Evolutionary conservation across 176 grass and related monocot species (phyloP).

Genomic region (Avena insularis): DNA sequence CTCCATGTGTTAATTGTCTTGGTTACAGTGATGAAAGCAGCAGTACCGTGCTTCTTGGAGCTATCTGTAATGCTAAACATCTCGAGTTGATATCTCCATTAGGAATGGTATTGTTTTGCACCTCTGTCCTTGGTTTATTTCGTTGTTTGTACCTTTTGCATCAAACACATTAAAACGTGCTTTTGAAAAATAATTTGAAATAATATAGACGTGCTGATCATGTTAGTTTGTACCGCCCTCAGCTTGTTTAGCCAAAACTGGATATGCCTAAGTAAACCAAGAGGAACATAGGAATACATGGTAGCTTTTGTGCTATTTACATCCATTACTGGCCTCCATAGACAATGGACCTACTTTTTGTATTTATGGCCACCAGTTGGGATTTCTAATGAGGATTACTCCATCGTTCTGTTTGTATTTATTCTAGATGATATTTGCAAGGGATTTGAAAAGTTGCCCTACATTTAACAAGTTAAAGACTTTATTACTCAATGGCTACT

Average conservation of each 20-base stretch:
- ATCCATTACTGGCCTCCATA: background rate
- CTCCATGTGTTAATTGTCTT: background rate
- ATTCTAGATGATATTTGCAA: slow-evolving; percentile 32
- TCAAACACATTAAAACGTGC: background rate
- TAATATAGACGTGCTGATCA: background rate
- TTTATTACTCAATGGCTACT: slow-evolving; percentile 24
- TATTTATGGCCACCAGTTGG: background rate
- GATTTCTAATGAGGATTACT: slow-evolving; percentile 8
- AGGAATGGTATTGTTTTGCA: background rate
- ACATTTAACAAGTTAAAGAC: slow-evolving; percentile 29
- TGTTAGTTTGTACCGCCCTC: background rate
- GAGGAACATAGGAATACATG: background rate
- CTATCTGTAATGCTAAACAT: slow-evolving; percentile 13
- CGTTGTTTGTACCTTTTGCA: background rate
- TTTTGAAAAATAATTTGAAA: background rate
- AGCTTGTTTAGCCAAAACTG: background rate
- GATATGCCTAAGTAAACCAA: background rate
- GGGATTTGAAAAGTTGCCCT: slow-evolving; percentile 33
- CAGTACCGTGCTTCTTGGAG: slow-evolving; percentile 6
- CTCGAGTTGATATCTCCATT: background rate
- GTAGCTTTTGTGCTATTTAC: background rate
- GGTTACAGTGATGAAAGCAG: background rate
- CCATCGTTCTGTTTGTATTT: background rate
- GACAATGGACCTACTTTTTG: background rate
- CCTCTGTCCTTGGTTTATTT: background rate